Base-by-base conservation (phyloP, 805 yeast species). In the Zygotorulaspora chibaensis region DNA sequence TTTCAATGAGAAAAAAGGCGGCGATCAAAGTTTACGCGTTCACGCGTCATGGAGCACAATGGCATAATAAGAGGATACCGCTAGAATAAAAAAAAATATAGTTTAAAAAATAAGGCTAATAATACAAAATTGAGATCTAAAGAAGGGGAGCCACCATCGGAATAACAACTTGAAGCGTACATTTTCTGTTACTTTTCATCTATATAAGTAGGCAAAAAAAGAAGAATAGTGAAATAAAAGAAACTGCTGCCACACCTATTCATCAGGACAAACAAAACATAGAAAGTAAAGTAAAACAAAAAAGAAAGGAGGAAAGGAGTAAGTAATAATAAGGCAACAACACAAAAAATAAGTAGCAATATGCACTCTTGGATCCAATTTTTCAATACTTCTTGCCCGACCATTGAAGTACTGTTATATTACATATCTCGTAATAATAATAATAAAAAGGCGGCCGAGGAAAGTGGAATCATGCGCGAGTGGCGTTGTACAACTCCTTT, bases 401-500 rank as follows among this genome's bases (percentile, higher is more conserved):
- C 15, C 40, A 37, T 28, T 12, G 34, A 18, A 9, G 27, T 36
- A 36, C 16, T 36, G 27, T 25, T 36, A 36, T 29, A 36, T 29
- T 36, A 27, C 29, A 36, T 36, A 29, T 13, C 16, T 39, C 35
- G 9, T 15, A 20, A 33, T 27, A 40, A 15, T n/a, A 40, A 40
- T 18, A 33, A 27, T 29, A 25, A 36, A n/a, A 33, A 33, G 23
- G 43, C 33, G 31, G 43, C 11, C 43, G 25, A 20, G 25, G 25
- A 20, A 20, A 7, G 25, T 7, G 7, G 7, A 13, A 12, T 47
- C 44, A 54, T 34, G 55, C 59, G 17, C 56, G 56, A 60, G 72
- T 74, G 62, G 65, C 76, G 50, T 77, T 76, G 66, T 87, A 87
- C 64, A 83, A 89, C 59, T 91, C 95, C 80, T 91, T 91, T 74